Conservation (phyloP, 1,284 basidiomycete genomes). For the Xerocomus nothofagi region DNA sequence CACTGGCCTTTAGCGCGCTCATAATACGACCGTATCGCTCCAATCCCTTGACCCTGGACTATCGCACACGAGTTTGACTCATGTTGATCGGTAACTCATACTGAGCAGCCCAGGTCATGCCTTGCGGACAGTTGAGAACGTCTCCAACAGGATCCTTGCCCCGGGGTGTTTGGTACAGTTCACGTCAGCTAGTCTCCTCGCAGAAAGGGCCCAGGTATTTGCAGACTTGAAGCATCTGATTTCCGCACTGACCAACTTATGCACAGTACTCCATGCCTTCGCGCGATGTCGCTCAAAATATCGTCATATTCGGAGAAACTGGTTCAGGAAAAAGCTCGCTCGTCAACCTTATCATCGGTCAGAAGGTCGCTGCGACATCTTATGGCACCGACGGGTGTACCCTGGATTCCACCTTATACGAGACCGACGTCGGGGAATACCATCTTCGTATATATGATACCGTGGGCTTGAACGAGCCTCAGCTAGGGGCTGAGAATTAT, state of each 20-base stretch:
- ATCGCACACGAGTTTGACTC: constrained; percentile 24
- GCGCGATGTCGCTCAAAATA: constrained; percentile 18
- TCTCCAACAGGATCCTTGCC: neutral
- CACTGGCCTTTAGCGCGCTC: neutral
- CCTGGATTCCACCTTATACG: constrained; percentile 28
- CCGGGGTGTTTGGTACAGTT: constrained; percentile 1
- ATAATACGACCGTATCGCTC: neutral
- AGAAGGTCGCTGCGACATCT: constrained; percentile 26
- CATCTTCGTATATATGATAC: constrained; percentile 30
- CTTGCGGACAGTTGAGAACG: neutral
- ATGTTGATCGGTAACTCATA: constrained; percentile 10
- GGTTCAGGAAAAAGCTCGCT: constrained; percentile 37
- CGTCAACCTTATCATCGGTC: constrained; percentile 32
- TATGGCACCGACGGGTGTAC: constrained; percentile 33
- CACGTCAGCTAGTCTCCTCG: constrained; percentile 1
- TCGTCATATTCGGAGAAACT: constrained; percentile 33
- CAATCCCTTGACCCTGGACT: constrained; percentile 4
- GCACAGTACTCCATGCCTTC: constrained; percentile 18
- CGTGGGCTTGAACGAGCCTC: constrained; percentile 34
- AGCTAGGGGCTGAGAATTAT: constrained; percentile 28
- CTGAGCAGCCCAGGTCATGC: neutral
- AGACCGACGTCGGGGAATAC: constrained; percentile 14
- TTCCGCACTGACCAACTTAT: constrained; percentile 6
- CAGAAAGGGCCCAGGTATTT: constrained; percentile 16
- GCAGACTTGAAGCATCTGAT: neutral